Evolutionary conservation across 2,329 filamentous ascomycete species (phyloP).

Genomic region (Aspergillus pseudonomiae): DNA sequence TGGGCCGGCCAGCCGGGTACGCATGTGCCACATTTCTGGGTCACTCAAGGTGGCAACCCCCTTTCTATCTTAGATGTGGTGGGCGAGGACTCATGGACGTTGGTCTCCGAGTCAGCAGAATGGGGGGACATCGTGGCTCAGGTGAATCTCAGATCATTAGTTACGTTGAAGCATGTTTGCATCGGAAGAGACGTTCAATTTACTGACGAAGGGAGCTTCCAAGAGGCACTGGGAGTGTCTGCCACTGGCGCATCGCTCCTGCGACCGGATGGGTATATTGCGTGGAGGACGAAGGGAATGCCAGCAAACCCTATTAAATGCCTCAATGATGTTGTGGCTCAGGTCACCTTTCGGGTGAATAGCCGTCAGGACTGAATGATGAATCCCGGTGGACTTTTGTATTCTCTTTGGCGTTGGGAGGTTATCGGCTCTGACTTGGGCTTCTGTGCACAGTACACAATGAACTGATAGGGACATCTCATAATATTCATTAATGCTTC

Average conservation of each 20-base stretch:
- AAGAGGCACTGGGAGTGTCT: conserved; percentile 30
- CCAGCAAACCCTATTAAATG: neutral
- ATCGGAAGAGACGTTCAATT: conserved; percentile 16
- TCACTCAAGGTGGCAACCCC: conserved; percentile 24
- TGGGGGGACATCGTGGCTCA: conserved; percentile 32
- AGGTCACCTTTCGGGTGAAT: neutral
- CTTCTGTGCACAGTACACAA: neutral
- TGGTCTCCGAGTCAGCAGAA: neutral
- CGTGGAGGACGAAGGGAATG: conserved; percentile 26
- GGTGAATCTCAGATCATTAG: conserved; percentile 14
- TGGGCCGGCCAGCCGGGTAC: conserved; percentile 34
- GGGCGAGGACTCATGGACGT: conserved; percentile 20
- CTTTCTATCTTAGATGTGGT: conserved; percentile 38
- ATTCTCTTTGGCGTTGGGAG: neutral
- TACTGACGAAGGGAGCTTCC: conserved; percentile 15
- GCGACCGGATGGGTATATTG: conserved; percentile 40
- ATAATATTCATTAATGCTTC: neutral
- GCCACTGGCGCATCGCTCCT: conserved; percentile 33
- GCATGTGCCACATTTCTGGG: conserved; percentile 37
- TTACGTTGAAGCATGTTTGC: conserved; percentile 13
- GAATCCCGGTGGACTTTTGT: too few relatives aligned
- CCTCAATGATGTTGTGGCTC: neutral
- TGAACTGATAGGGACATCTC: neutral
- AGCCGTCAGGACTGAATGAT: neutral
- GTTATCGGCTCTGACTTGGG: neutral